Conservation (phyloP, 495 filamentous ascomycete genomes). For the Chaetomium cochliodes region DNA sequence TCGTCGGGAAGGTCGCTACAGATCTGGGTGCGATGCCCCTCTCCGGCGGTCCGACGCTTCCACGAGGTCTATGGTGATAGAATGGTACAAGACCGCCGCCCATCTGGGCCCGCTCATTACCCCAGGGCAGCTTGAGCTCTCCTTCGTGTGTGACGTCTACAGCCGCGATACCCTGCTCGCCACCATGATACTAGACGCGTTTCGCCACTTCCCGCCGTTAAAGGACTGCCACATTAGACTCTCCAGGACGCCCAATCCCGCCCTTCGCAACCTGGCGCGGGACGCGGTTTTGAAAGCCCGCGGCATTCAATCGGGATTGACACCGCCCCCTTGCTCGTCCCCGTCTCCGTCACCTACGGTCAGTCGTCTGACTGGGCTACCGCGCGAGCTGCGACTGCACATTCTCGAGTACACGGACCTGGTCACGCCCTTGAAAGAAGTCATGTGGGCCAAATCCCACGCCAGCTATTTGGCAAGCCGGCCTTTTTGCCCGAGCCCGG, state of each 20-base stretch:
- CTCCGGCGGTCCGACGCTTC: not conserved
- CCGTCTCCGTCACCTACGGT: no score
- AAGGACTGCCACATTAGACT: constrained; percentile 2
- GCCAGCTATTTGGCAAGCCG: not conserved
- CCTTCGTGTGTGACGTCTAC: not conserved
- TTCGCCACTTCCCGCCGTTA: not conserved
- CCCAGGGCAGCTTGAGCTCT: not conserved
- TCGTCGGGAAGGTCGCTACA: no score
- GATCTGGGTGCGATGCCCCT: not conserved
- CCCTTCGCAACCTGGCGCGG: not conserved
- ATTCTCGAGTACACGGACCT: constrained; percentile 5
- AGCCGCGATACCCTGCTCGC: not conserved
- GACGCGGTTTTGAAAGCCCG: not conserved
- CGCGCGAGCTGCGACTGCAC: not conserved
- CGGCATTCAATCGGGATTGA: not conserved
- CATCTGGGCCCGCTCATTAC: constrained; percentile 1
- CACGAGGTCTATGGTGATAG: constrained; percentile 3
- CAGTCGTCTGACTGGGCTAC: not conserved
- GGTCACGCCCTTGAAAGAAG: not conserved
- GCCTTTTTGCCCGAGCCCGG: not conserved
- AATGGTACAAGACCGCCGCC: constrained; percentile 13
- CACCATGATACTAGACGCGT: not conserved
- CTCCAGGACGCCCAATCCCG: not conserved
- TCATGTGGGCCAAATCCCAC: not conserved
- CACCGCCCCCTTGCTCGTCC: not conserved